Conservation (phyloP, 805 yeast species). For the Hanseniaspora meyeri region DNA sequence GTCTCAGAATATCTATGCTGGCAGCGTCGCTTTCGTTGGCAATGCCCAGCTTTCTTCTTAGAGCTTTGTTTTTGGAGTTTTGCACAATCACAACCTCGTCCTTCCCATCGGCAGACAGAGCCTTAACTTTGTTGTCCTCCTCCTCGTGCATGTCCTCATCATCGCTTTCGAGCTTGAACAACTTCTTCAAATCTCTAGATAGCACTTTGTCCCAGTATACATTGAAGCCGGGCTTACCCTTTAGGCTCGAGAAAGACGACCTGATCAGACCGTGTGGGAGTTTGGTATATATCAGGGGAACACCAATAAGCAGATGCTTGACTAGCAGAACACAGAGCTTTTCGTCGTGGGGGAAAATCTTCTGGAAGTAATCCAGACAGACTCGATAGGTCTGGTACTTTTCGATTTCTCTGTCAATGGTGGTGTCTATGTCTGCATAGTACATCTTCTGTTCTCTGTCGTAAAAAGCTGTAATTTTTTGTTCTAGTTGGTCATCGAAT, state of each 20-base stretch:
- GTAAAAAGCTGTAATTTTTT: neutral
- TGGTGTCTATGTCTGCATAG: neutral
- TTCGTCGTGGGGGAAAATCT: neutral
- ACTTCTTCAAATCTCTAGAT: neutral
- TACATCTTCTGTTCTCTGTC: neutral
- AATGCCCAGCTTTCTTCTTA: neutral
- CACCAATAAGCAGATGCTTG: constrained; percentile 11
- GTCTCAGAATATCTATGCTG: neutral
- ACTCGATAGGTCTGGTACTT: constrained; percentile 1
- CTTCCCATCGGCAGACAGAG: neutral
- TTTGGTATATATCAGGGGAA: constrained; percentile 6
- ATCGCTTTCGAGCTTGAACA: neutral
- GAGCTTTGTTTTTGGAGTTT: neutral
- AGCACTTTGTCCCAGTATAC: constrained; percentile 11
- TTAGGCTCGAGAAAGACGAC: constrained; percentile 2
- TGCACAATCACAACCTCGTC: neutral
- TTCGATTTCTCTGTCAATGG: neutral
- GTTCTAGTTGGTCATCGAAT: neutral
- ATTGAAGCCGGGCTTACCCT: constrained; percentile 2
- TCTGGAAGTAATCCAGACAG: neutral
- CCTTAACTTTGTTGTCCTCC: neutral
- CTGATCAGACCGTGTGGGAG: constrained; percentile 11
- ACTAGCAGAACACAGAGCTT: neutral
- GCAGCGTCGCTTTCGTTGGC: neutral
- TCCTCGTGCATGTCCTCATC: neutral